Base-by-base conservation (phyloP, 495 filamentous ascomycete genomes). In the Daldinia bambusicola region DNA sequence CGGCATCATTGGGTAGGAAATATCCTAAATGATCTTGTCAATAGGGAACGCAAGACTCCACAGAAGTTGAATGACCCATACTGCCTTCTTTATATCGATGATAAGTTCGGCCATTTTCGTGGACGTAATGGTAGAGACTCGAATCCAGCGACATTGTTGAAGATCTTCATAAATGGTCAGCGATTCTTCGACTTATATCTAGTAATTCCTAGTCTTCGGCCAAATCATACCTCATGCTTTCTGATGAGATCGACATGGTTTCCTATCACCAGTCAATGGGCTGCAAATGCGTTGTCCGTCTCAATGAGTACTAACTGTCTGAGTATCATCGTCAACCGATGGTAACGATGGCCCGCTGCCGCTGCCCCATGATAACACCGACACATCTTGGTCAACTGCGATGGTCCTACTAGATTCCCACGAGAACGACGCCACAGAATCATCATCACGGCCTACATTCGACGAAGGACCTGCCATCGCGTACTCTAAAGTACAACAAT, bases 31-130 rank as follows among this genome's bases (percentile, higher is more conserved):
- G 22, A 37, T 9, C 16, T 4, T 63, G 55, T 73, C n/a, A 77
- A 62, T 37, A 18, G 43, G 43, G 10, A 22, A 12, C 20, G 3
- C 43, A 48, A 48, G 20, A 9, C 22, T 18, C 8, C 18, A 10
- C 7, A 22, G 43, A 22, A 18, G 18, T 22, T 1, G 43, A 48
- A 13, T 48, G 10, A 53, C 8, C 7, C 69, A 38, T 70, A 78
- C 72, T 72, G 56, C 74, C 72, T 71, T 78, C 71, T 65, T 75
- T 74, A 62, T 73, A 77, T 52, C 69, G 67, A 60, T 81, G 79
- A 62, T 81, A 82, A 30, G 78, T 80, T 13, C 79, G 71, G 2
- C 79, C 79, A 45, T 81, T 77, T 31, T 80, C 79, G 31, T 79
- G 72, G 12, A 80, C 32, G 58, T 71, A 79, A 51, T 80, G 58